Conservation (phyloP, 257 asterid species). For the Nicotiana tabacum region DNA sequence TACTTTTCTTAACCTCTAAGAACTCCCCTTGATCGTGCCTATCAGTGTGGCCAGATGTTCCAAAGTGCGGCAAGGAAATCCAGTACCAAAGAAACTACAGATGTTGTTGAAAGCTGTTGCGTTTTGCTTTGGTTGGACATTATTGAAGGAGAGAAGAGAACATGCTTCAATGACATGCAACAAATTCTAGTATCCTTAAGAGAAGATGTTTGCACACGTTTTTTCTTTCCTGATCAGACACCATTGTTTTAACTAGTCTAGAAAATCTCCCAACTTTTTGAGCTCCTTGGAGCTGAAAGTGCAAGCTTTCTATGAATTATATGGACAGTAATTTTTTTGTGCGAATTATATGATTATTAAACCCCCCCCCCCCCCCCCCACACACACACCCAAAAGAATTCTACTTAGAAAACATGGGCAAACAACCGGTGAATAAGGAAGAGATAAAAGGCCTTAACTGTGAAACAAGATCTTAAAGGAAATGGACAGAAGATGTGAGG, state of each 20-base stretch:
- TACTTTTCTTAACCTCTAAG: background rate
- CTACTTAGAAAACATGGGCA: too few species aligned
- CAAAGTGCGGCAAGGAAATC: background rate
- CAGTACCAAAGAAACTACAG: background rate
- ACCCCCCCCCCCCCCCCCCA: too few species aligned
- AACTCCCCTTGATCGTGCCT: background rate
- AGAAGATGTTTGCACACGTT: background rate
- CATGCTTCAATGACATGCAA: background rate
- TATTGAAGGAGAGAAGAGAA: background rate
- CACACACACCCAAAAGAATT: too few species aligned
- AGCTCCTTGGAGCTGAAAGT: background rate
- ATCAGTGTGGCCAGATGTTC: background rate
- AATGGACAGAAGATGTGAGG: too few species aligned
- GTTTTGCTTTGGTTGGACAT: background rate
- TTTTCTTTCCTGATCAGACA: background rate
- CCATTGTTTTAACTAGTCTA: background rate
- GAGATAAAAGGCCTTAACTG: too few species aligned
- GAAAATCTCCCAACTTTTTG: background rate
- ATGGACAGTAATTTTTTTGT: too few species aligned
- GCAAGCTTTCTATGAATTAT: too few species aligned
- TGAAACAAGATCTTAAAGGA: too few species aligned
- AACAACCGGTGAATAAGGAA: too few species aligned
- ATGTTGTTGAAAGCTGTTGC: background rate
- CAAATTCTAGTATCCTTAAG: background rate
- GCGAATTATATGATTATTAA: too few species aligned